Conservation (phyloP, 2,329 filamentous ascomycete species). For the Ilyonectria mors-panacis region DNA sequence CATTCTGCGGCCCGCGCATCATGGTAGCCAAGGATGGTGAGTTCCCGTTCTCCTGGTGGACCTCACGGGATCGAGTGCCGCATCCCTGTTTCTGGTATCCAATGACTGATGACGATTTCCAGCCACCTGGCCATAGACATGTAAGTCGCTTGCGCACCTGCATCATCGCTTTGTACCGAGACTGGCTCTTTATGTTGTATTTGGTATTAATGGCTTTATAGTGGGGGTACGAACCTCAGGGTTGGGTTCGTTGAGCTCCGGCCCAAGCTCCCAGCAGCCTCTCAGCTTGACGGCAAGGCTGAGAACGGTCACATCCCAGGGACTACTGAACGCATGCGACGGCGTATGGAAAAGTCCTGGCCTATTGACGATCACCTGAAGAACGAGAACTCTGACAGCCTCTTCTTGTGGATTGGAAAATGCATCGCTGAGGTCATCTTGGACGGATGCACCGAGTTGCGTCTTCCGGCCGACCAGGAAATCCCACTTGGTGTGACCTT, state of each 20-base stretch:
- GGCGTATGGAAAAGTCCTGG: conserved; percentile 79
- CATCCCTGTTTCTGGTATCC: neutral
- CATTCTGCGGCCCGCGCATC: conserved; percentile 65
- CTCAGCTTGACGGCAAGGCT: conserved; percentile 23
- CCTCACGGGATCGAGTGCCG: conserved; percentile 4
- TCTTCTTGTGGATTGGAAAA: conserved; percentile 86
- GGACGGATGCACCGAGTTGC: conserved; percentile 64
- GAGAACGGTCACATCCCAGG: conserved; percentile 38
- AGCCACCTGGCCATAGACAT: conserved; percentile 77
- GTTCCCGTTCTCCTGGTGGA: conserved; percentile 46
- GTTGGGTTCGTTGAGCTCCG: conserved; percentile 77
- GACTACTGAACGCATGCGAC: conserved; percentile 60
- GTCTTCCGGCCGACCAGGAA: conserved; percentile 59
- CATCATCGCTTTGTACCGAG: neutral
- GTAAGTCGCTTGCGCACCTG: conserved; percentile 59
- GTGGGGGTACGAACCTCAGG: conserved; percentile 78
- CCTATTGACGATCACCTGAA: conserved; percentile 82
- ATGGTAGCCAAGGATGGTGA: conserved; percentile 64
- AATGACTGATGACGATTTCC: conserved; percentile 34
- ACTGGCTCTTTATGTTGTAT: neutral
- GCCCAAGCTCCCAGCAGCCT: conserved; percentile 50
- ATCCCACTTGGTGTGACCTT: conserved; percentile 79
- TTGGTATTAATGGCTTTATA: conserved; percentile 48
- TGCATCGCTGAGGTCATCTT: conserved; percentile 82
- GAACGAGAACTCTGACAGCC: conserved; percentile 79